Evolutionary conservation across 176 grass and related monocot genomes (phyloP).

Genomic region (Paspalum vaginatum): DNA sequence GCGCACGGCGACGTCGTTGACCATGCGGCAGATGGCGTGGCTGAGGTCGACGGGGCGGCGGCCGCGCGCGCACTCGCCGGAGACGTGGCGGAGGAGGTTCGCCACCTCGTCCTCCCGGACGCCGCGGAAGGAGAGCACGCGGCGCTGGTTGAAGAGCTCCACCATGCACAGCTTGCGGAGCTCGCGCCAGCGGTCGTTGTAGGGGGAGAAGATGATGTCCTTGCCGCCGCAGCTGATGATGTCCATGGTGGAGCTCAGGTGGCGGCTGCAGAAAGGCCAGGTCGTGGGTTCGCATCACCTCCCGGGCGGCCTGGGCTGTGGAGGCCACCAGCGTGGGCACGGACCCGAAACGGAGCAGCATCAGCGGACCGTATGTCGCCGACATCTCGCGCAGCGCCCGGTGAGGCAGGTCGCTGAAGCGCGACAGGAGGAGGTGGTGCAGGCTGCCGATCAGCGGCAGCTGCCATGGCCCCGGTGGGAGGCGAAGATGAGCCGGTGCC

Average conservation of each 20-base stretch:
- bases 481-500: neutral
- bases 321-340: slow-evolving; percentile 45
- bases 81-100: slow-evolving; percentile 20
- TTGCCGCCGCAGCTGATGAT: slow-evolving; percentile 30
- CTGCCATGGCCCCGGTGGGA: slow-evolving; percentile 46
- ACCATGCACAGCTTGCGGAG: slow-evolving; percentile 42
- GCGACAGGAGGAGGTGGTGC: slow-evolving; percentile 45
- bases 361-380: slow-evolving; percentile 1
- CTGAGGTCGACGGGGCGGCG: slow-evolving; percentile 16
- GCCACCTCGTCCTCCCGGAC: slow-evolving; percentile 39
- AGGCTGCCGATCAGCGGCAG: slow-evolving; percentile 54
- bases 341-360: slow-evolving; percentile 47
- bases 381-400: slow-evolving; percentile 40
- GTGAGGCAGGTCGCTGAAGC: slow-evolving; percentile 38
- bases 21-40: slow-evolving; percentile 9
- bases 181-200: slow-evolving; percentile 48
- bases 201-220: slow-evolving; percentile 42
- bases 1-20: slow-evolving; percentile 28
- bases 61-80: neutral
- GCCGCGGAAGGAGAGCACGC: slow-evolving; percentile 44
- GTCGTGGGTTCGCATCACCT: slow-evolving; percentile 52
- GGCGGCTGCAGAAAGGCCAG: slow-evolving; percentile 38
- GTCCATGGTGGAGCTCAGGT: slow-evolving; percentile 22
- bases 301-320: slow-evolving; percentile 45
- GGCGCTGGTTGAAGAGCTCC: slow-evolving; percentile 46